Evolutionary conservation across 164 flowering plant species (phyloP).

Genomic region (Santalum album): DNA sequence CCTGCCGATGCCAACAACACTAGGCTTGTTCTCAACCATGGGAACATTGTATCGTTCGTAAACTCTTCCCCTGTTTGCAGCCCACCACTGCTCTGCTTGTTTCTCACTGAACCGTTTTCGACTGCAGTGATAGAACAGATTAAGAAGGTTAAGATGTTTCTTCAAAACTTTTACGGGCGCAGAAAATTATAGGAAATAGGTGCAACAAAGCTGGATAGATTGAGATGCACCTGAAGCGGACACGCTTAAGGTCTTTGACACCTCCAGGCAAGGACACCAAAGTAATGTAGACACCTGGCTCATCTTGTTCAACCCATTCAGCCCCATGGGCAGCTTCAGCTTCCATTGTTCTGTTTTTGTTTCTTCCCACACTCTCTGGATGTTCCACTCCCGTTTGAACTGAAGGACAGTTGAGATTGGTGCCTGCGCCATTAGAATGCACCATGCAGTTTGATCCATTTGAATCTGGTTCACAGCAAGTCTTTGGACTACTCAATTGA

Average conservation of each 20-base stretch:
- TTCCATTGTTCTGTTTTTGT: constrained; percentile 13
- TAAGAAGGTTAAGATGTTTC: not conserved
- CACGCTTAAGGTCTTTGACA: not conserved
- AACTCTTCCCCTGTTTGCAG: constrained; percentile 23
- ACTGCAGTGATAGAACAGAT: not conserved
- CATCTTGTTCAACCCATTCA: constrained; percentile 6
- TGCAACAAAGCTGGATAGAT: not conserved
- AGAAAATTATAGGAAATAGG: not conserved
- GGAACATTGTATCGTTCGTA: constrained; percentile 25
- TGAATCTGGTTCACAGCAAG: constrained; percentile 10
- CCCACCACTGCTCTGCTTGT: constrained; percentile 37
- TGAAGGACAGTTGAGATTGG: constrained; percentile 5
- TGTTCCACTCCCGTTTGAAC: constrained; percentile 7
- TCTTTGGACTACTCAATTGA: constrained; percentile 5
- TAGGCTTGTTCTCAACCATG: constrained; percentile 18
- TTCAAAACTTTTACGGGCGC: not conserved
- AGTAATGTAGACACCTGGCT: constrained; percentile 4
- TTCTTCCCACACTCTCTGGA: constrained; percentile 12
- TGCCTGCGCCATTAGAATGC: constrained; percentile 11
- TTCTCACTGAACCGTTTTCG: constrained; percentile 24
- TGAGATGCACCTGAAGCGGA: not conserved
- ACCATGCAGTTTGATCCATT: constrained; percentile 12
- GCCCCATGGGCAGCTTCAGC: constrained; percentile 15
- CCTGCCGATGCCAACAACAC: constrained; percentile 10
- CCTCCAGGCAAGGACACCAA: constrained; percentile 1